These are phyloP conservation scores for Calonectria pauciramosa DNA, from an alignment of 2,329 filamentous ascomycete species.

Conservation along the genomic window DNA sequence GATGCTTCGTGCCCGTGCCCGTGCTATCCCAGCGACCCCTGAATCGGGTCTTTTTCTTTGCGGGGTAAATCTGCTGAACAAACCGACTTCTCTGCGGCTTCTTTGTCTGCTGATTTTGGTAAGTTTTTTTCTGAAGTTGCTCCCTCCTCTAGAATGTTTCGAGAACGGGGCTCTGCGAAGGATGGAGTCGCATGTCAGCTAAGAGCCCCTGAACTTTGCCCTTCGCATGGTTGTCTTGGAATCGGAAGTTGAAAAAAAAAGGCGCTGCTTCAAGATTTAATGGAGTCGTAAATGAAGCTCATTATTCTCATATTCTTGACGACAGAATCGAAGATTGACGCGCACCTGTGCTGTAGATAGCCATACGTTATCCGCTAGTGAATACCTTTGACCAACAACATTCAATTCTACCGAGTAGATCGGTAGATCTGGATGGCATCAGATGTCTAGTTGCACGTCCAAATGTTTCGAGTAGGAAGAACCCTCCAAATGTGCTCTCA, in stretches of 20 bases:
- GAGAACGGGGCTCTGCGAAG: background rate
- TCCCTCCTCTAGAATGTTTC: background rate
- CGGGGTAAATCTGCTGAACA: background rate
- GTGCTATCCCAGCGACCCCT: background rate
- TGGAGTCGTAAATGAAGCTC: background rate
- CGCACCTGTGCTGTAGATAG: background rate
- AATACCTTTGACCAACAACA: background rate
- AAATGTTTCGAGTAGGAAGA: background rate
- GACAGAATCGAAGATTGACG: background rate
- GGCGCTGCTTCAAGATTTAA: background rate
- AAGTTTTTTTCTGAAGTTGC: background rate
- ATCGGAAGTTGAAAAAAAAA: background rate
- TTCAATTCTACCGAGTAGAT: background rate
- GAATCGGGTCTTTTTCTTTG: background rate
- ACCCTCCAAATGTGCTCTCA: background rate
- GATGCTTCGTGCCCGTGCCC: background rate
- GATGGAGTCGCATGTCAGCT: background rate
- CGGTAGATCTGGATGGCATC: background rate
- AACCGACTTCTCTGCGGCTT: background rate
- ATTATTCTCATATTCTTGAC: background rate
- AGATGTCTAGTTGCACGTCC: background rate
- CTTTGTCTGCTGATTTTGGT: background rate
- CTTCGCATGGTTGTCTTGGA: background rate
- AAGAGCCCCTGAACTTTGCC: background rate
- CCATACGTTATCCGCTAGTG: background rate